phyloP scores from a whole-genome alignment of 345 rosid species.

The Linum trigynum region DNA sequence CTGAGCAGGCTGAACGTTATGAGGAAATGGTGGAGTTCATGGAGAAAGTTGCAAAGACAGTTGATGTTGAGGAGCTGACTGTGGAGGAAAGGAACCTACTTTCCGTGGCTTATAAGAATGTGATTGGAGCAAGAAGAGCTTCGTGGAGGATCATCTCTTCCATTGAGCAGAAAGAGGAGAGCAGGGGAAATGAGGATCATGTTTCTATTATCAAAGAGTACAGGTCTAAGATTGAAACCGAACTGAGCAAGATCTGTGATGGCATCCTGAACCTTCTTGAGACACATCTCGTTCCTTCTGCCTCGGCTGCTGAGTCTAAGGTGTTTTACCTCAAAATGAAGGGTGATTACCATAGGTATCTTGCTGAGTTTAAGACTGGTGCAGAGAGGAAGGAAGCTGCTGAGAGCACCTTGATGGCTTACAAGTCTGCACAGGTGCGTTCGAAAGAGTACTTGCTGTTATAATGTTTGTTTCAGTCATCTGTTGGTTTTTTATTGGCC shows the following conservation, averaged over 20 bases:
- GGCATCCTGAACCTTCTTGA: conserved; percentile 1
- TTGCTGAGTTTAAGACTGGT: conserved; percentile 9
- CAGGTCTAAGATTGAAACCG: conserved; percentile 1
- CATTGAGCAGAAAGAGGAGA: conserved; percentile 63
- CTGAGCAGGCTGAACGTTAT: conserved; percentile 96
- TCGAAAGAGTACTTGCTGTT: background rate
- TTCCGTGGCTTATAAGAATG: too few species aligned
- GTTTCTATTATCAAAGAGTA: conserved; percentile 3
- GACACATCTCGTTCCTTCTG: background rate
- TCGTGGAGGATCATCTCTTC: too few species aligned
- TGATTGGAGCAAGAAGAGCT: too few species aligned
- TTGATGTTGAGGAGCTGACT: conserved; percentile 72
- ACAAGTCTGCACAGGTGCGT: conserved; percentile 4
- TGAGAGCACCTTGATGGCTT: conserved; percentile 2
- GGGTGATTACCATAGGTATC: background rate
- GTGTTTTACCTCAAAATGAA: conserved; percentile 7
- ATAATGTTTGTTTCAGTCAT: background rate
- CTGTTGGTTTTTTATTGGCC: background rate
- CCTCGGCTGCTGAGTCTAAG: conserved; percentile 1
- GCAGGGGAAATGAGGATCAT: conserved; percentile 4
- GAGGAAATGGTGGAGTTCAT: conserved; percentile 97
- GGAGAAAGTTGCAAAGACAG: conserved; percentile 89
- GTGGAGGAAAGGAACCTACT: conserved; percentile 94
- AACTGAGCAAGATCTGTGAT: background rate
- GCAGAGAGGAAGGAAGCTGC: conserved; percentile 7